Evolutionary conservation across 1,284 basidiomycete genomes (phyloP), one percentile per base, ranked within the genome.

Genomic region (Microbotryum scabiosae): DNA sequence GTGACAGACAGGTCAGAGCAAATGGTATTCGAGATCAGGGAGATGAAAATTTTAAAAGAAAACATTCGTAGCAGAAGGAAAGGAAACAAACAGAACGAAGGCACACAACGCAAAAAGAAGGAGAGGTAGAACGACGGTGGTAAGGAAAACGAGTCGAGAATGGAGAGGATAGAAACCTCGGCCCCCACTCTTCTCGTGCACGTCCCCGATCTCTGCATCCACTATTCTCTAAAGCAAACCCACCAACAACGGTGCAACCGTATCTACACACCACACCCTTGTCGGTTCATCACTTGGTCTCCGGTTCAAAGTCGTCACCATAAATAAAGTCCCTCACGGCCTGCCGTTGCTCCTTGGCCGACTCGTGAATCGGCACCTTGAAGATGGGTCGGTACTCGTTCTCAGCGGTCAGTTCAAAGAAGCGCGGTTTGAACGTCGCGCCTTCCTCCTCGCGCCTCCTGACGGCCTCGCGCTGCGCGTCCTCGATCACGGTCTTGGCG

Each of bases 401-500:
- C 56, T 76, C 73, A 54, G 81, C 82, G 45, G 76, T 76, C 68
- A 82, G 77, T 71, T 84, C 81, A 76, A 99, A 99, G 79, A 88
- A 98, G 62, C 86, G 80, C 41, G 90, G 83, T 25, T 81, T 76
- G 71, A 82, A 85, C 64, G 78, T 79, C 63, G 84, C 79, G 3
- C 86, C 85, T 10, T 77, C 82, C 72, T 88, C 88, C 62, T 96
- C 92, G 61, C 89, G 80, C 73, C 79, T 77, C 69, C 81, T 82
- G n/a, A 88, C 84, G 53, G 83, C 76, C 69, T 93, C 88, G 55
- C 94, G 81, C 76, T 98, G 94, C 32, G 84, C 84, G 70, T 97
- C 92, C 77, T 99, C 94, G 2, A 99, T 90, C 81, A 0, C 32
- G 0, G 84, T 83, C 80, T 99, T 99, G 52, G 88, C 88, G 47